Evolutionary conservation across 306 rosid genomes (phyloP), one percentile per base, ranked within the genome.

Genomic region (Vigna trinervia): DNA sequence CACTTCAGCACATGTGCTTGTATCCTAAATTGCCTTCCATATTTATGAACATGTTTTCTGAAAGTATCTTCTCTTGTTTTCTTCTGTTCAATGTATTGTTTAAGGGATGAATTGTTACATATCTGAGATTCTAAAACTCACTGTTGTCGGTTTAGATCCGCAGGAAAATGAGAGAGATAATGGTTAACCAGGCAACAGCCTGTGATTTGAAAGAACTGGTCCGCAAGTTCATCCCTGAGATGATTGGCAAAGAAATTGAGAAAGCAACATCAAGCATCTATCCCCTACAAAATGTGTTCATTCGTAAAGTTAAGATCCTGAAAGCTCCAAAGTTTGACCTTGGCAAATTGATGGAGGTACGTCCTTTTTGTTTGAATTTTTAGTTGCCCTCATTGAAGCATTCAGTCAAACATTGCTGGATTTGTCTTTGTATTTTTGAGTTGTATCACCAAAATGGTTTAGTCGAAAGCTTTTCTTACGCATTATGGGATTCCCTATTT

Each of bases 281-380:
- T 80, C 98, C 97, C 1, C 81, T 92, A 1, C 97, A 95, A 76
- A 92, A 95, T 65, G 97, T 95, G 7, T 95, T 87, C 78, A 95
- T 95, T 41, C 75, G 97, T 2, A 95, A 95, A 83, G 99, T 92
- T 9, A 95, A 95, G 89, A 95, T 95, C 76, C 80, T 95, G 87
- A 95, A 95, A 70, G 96, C 99, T 39, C 99, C 99, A 1, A 95
- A 95, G 80, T 95, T 92, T 70, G 97, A 94, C 82, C 96, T 94
- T 41, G 94, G 95, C 32, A 94, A 90, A 84, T 70, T 95, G 79
- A 95, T 95, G 99, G 99, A 95, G 96, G 99, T 88, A 83, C 67
- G 34, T 5, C n/a, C 1, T 34, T 13, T 48, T 11, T 19, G 3
- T 8, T 53, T 5, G 0, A 5, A 15, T 14, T n/a, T 9, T 3